These are phyloP conservation scores for Leucosporidium scottii DNA, from an alignment of 768 basidiomycete species.

Conservation along the genomic window DNA sequence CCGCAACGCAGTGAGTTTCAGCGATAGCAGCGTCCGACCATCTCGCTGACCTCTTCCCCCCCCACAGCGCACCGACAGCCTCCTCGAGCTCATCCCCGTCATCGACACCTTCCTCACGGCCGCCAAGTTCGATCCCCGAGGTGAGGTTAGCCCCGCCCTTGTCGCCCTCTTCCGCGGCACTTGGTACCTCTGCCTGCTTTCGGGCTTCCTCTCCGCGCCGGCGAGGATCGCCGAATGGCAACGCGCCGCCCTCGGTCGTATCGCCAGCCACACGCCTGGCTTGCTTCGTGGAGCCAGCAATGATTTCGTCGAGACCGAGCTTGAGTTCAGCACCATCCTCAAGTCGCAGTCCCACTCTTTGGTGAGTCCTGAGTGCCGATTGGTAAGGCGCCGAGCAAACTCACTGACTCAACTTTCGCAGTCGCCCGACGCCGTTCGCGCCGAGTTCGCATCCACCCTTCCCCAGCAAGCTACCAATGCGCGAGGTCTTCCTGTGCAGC, in stretches of 20 bases:
- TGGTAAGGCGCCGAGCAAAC: neutral
- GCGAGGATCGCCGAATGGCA: constrained; percentile 54
- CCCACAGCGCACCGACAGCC: constrained; percentile 63
- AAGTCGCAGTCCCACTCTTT: constrained; percentile 58
- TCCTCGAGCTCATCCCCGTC: constrained; percentile 79
- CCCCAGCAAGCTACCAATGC: constrained; percentile 61
- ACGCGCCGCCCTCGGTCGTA: constrained; percentile 63
- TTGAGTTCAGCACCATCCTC: constrained; percentile 87
- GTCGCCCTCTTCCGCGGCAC: constrained; percentile 78
- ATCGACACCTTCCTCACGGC: constrained; percentile 81
- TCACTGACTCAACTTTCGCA: constrained; percentile 35
- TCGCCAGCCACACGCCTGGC: constrained; percentile 77
- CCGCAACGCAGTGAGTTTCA: neutral
- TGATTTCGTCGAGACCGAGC: constrained; percentile 74
- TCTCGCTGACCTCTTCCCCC: neutral
- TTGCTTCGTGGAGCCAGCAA: constrained; percentile 73
- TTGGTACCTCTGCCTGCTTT: constrained; percentile 88
- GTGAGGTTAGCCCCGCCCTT: constrained; percentile 53
- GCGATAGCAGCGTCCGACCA: neutral
- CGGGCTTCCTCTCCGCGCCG: constrained; percentile 57
- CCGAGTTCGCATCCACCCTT: constrained; percentile 58
- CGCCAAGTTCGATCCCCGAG: constrained; percentile 57
- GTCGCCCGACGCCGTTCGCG: constrained; percentile 53
- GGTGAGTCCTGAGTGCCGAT: constrained; percentile 32
- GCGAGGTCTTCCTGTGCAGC: constrained; percentile 67